Evolutionary conservation across 2,329 filamentous ascomycete genomes (phyloP), one percentile per base, ranked within the genome.

Genomic region (Pseudogymnoascus sp.): DNA sequence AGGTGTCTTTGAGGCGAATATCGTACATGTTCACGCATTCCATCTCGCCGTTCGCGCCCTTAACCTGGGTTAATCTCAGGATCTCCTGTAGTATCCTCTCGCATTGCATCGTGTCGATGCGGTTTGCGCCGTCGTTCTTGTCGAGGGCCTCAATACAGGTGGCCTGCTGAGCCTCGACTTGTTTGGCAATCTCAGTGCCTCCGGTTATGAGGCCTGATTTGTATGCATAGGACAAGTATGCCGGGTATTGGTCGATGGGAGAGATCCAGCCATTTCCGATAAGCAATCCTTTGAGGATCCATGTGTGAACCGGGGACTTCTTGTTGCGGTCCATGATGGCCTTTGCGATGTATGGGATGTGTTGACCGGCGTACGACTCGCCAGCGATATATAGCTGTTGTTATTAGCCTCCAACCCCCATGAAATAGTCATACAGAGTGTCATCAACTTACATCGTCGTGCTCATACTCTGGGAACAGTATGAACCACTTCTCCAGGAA

Each of bases 231-330:
- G 87, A 83, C 8, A 97, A 79, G 73, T 97, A 97, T 0, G 93
- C 82, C 31, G 88, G 86, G 75, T 97, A 99, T 74, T 99, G 95
- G 60, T 97, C 90, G 6, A 80, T 79, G 1, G 93, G 93, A 1
- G 93, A 90, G 62, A 99, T 93, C 95, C 96, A 99, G 40, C 93
- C 95, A 73, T 99, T 99, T 63, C 96, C 96, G 66, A 99, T 97
- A 37, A 99, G 75, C 18, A 99, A 79, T 7, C 93, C 95, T 68
- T 87, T 83, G 29, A 99, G 77, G 61, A 88, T 88, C 95, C 93
- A 99, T 31, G 26, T 61, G 42, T 78, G 73, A 62, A 78, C 76
- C 4, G 77, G 76, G 21, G 72, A 72, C n/a, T 79, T 78, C 71
- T 89, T 88, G 78, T 99, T 99, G 66, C 91, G 90, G 59, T 92